Conservation (phyloP, 306 rosid species). For the Glycine latifolia region DNA sequence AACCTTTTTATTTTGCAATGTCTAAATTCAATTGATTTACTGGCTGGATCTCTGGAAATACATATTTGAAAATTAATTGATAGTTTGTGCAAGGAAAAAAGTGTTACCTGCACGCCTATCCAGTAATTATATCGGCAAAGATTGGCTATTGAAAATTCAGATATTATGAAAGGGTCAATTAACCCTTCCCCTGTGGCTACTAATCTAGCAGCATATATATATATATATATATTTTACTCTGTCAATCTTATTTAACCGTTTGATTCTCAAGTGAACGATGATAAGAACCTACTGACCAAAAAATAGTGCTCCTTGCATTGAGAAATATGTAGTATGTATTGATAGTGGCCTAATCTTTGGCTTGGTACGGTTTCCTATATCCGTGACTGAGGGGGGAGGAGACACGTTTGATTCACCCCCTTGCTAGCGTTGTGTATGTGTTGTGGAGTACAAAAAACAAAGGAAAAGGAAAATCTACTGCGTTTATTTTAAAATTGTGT, state of each 20-base stretch:
- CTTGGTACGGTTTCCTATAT: not conserved
- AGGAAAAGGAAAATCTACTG: not conserved
- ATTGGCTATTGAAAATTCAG: not conserved
- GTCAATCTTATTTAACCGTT: too few species aligned
- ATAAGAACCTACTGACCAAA: not conserved
- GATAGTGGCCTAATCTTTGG: not conserved
- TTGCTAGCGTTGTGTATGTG: not conserved
- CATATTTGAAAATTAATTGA: not conserved
- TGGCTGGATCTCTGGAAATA: not conserved
- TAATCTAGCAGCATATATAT: not conserved
- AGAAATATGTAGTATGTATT: not conserved
- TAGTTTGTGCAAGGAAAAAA: not conserved
- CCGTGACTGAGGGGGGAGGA: too few species aligned
- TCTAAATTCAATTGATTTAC: not conserved
- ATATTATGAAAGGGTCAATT: not conserved
- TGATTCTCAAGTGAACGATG: slow-evolving; percentile 2
- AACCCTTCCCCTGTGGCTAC: not conserved
- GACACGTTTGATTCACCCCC: not conserved
- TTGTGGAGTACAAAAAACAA: not conserved
- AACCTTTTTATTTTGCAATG: not conserved
- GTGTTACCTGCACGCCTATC: not conserved
- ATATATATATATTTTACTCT: not conserved
- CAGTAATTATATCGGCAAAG: not conserved
- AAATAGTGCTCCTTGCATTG: not conserved
- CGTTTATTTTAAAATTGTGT: not conserved